Conservation (phyloP, 768 basidiomycete species). For the Podaxis mareebaensis region DNA sequence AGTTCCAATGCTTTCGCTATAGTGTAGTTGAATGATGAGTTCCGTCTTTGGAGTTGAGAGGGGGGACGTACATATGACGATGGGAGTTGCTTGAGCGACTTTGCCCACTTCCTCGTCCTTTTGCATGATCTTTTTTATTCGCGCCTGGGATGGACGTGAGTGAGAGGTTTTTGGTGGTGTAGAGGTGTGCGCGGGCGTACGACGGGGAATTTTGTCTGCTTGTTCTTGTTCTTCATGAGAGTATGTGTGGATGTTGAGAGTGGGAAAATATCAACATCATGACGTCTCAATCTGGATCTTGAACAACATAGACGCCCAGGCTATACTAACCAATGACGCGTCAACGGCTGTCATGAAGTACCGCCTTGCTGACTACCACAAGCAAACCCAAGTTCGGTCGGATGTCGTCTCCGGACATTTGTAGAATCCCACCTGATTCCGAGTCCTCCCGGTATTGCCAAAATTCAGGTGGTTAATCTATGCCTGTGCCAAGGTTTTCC, state of each 20-base stretch:
- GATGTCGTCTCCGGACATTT: too few species aligned
- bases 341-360: too few species aligned
- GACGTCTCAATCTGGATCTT: too few species aligned
- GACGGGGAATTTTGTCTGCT: conserved; percentile 89
- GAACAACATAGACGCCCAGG: too few species aligned
- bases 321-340: too few species aligned
- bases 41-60: background rate
- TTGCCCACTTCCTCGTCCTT: conserved; percentile 99
- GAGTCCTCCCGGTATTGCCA: too few species aligned
- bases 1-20: conserved; percentile 93
- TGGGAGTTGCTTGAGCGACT: conserved; percentile 93
- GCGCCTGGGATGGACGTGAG: conserved; percentile 55
- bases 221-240: conserved; percentile 87
- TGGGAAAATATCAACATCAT: background rate
- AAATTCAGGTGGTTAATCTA: too few species aligned
- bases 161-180: background rate
- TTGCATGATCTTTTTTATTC: conserved; percentile 99
- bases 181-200: conserved; percentile 45
- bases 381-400: too few species aligned
- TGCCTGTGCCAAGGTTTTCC: too few species aligned
- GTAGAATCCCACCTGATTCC: too few species aligned
- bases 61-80: conserved; percentile 84
- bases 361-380: too few species aligned
- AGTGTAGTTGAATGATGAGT: background rate
- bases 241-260: background rate